Evolutionary conservation across 1,139 yeast genomes (phyloP), one percentile per base, ranked within the genome.

Genomic region (Pichia sp.): DNA sequence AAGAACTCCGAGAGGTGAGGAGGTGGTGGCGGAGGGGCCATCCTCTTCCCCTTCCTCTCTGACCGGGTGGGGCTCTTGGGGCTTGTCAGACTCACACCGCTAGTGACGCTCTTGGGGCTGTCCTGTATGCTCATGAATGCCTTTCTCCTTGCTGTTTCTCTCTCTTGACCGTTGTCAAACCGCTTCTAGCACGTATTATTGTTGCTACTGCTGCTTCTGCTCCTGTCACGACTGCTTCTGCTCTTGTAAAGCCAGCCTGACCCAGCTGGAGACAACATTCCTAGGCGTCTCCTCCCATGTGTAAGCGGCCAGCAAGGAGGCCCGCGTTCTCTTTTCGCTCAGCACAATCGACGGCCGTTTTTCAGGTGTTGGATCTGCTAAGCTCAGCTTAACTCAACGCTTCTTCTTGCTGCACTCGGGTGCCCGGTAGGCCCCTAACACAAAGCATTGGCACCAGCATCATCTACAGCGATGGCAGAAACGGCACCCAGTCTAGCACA

Each of bases 1-100:
- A 72, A 78, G 64, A 82, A 82, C 65, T 82, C 87, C 2, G 84
- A 74, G 36, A 82, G 69, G 63, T 82, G 87, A 7, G 80, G 60
- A 4, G 70, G 76, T 1, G 84, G 79, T 42, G 58, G 57, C 10
- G 57, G 57, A n/a, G 56, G 56, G 5, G 61, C 46, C 54, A 53
- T 11, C 31, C 54, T 44, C 29, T 42, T 32, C 31, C 41, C 32
- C 29, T 43, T 49, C 13, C 34, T 29, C 26, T 41, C 19, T 16
- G 50, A 52, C 15, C 49, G 26, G n/a, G 49, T 45, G 23, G 49
- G 51, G 45, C 51, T 52, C 11, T 29, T 49, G 3, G 44, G 38
- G 40, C 41, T 26, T 8, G 41, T 46, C 15, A 46, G 7, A 16
- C 41, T 46, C 15, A 46, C 15, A 4, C 40, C 49, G 29, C 49